Conservation (phyloP, 2,329 filamentous ascomycete species). For the Colletotrichum endophyticum region DNA sequence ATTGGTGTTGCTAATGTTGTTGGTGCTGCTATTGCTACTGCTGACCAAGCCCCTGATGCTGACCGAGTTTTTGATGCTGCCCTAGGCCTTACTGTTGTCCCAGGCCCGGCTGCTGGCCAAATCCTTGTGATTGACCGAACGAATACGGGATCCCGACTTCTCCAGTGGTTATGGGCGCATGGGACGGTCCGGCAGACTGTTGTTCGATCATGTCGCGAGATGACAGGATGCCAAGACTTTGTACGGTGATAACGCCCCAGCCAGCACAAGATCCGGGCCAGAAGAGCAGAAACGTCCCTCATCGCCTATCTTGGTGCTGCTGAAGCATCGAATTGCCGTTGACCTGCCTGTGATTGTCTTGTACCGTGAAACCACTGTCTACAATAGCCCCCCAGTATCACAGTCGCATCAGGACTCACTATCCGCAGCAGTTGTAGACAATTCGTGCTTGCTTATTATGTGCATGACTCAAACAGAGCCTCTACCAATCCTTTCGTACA, state of each 20-base stretch:
- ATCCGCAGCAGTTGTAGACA: not conserved
- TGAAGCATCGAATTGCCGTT: not conserved
- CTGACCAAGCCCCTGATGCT: not conserved
- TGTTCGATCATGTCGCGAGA: no score
- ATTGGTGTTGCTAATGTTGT: slow-evolving; percentile 30
- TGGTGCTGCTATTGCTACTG: slow-evolving; percentile 30
- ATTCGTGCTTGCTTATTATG: slow-evolving; percentile 1
- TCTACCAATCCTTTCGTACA: slow-evolving; percentile 15
- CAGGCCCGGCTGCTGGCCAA: slow-evolving; percentile 12
- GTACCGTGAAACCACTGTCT: not conserved
- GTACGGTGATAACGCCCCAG: not conserved
- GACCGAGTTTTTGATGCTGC: not conserved
- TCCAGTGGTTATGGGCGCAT: no score
- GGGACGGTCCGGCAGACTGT: no score
- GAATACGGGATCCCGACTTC: no score
- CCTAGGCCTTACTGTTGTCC: not conserved
- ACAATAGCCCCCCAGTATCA: no score
- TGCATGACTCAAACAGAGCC: not conserved
- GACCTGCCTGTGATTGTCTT: not conserved
- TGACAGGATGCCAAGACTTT: no score
- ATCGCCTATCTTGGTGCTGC: no score
- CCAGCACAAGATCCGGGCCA: not conserved
- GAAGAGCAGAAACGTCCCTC: no score
- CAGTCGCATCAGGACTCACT: not conserved
- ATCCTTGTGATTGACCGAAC: not conserved